These are phyloP conservation scores for Drechmeria coniospora DNA, from an alignment of 2,329 filamentous ascomycete genomes.

Conservation along the genomic window DNA sequence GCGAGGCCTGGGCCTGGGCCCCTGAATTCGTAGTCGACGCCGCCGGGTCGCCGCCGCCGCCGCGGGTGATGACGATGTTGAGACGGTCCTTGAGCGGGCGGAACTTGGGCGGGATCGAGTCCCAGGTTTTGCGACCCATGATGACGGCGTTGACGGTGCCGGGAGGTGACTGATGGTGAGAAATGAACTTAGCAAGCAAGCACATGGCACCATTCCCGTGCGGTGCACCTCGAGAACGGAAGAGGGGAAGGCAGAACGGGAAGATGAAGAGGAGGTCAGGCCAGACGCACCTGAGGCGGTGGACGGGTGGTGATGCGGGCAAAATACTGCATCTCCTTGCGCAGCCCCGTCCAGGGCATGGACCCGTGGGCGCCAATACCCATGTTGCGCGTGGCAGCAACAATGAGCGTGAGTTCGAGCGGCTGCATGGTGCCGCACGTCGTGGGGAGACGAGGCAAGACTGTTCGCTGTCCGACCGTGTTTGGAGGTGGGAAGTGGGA, in stretches of 20 bases:
- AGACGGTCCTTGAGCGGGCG: slow-evolving; percentile 65
- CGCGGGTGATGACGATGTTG: slow-evolving; percentile 71
- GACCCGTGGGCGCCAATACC: slow-evolving; percentile 70
- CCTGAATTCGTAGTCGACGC: too few relatives aligned
- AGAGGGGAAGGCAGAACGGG: too few relatives aligned
- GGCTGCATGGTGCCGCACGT: slow-evolving; percentile 16
- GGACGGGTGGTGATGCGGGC: slow-evolving; percentile 69
- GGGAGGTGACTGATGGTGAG: slow-evolving; percentile 13
- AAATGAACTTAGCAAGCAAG: neutral
- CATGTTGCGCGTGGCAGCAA: slow-evolving; percentile 79
- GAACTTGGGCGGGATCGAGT: slow-evolving; percentile 66
- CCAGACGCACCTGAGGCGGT: slow-evolving; percentile 21
- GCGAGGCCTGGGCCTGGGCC: too few relatives aligned
- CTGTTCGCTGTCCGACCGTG: too few relatives aligned
- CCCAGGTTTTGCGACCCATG: slow-evolving; percentile 97
- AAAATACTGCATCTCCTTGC: slow-evolving; percentile 91
- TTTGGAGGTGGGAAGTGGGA: too few relatives aligned
- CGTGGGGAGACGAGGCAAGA: too few relatives aligned
- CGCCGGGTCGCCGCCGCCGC: too few relatives aligned
- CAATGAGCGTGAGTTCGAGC: slow-evolving; percentile 69
- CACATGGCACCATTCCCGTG: neutral
- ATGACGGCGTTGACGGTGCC: slow-evolving; percentile 57
- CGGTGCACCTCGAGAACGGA: too few relatives aligned
- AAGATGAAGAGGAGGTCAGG: neutral
- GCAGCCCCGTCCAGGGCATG: slow-evolving; percentile 80